These are phyloP conservation scores for Salix arbutifolia DNA, from an alignment of 345 rosid species.

Conservation along the genomic window DNA sequence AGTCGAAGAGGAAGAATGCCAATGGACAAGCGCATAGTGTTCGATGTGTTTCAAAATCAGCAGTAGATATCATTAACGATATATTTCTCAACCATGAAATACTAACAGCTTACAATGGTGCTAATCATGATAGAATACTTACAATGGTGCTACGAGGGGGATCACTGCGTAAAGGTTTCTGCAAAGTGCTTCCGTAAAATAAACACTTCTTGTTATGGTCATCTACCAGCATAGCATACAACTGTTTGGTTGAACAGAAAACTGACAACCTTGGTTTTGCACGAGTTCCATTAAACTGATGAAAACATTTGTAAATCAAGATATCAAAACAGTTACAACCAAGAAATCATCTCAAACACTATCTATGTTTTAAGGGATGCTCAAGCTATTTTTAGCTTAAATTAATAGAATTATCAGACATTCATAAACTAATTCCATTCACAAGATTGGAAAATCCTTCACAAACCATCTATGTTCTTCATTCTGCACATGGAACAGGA, in stretches of 20 bases:
- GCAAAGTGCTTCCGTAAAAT: constrained; percentile 78
- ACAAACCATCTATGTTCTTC: too few relatives aligned
- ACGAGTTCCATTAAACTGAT: constrained; percentile 64
- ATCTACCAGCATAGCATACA: constrained; percentile 86
- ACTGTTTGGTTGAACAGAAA: constrained; percentile 82
- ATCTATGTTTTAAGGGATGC: too few relatives aligned
- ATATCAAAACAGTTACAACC: neutral
- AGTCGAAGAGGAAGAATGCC: neutral
- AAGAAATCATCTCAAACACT: too few relatives aligned
- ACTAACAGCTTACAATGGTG: neutral
- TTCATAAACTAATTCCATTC: too few relatives aligned
- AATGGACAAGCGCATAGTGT: neutral
- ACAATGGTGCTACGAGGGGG: constrained; percentile 55
- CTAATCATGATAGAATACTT: constrained; percentile 27
- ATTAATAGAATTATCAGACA: too few relatives aligned
- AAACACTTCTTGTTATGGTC: constrained; percentile 74
- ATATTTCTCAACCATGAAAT: too few relatives aligned
- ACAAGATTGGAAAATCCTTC: too few relatives aligned
- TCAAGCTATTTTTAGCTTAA: too few relatives aligned
- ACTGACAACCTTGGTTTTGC: constrained; percentile 78
- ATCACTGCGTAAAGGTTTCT: constrained; percentile 61
- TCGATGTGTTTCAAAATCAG: too few relatives aligned
- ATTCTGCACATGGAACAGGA: too few relatives aligned
- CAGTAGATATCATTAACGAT: too few relatives aligned
- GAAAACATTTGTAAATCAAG: neutral